Evolutionary conservation across 2,329 filamentous ascomycete genomes (phyloP), one percentile per base, ranked within the genome.

Genomic region (Scolecobasidium constrictum): DNA sequence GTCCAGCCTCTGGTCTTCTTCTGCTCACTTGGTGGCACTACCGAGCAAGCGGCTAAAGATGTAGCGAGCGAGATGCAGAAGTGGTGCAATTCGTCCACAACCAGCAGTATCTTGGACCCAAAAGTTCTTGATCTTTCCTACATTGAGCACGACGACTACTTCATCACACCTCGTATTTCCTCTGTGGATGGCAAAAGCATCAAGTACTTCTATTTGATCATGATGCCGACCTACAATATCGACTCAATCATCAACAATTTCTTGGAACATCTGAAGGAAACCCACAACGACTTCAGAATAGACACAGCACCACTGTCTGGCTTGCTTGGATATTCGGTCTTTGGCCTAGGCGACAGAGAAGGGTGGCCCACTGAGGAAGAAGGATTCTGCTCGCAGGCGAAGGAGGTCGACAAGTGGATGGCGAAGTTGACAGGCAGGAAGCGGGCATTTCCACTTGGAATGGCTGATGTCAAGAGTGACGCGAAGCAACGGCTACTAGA

Each of bases 211-310:
- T 98, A 96, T 62, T 69, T 93, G 31, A 71, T 96, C 43, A 65
- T 96, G 28, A 63, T 95, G 3, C 92, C 90, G 0, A 88, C 84
- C 49, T 96, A 95, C 68, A 93, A 96, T 56, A 94, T 95, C 54
- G 90, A 95, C 55, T 90, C 85, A 5, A 83, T 93, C 50, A 77
- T 94, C 51, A 83, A 88, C 55, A 90, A 78, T 13, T 88, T 96
- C 58, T 68, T 96, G 18, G 79, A 86, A 49, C 86, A 94, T 58
- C 66, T 98, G 4, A 73, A 83, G 56, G 90, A 98, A 59, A 96
- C 88, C 0, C 90, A 96, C 57, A 79, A 96, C 64, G 92, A 98
- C 61, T 96, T 96, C 68, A 78, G 90, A 45, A 93, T 98, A 50
- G 88, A 96, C 53, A 94, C 87, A 0, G 81, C 84, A 0, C 83